Conservation (phyloP, 352 stramenopile species). For the Globisporangium lucens region DNA sequence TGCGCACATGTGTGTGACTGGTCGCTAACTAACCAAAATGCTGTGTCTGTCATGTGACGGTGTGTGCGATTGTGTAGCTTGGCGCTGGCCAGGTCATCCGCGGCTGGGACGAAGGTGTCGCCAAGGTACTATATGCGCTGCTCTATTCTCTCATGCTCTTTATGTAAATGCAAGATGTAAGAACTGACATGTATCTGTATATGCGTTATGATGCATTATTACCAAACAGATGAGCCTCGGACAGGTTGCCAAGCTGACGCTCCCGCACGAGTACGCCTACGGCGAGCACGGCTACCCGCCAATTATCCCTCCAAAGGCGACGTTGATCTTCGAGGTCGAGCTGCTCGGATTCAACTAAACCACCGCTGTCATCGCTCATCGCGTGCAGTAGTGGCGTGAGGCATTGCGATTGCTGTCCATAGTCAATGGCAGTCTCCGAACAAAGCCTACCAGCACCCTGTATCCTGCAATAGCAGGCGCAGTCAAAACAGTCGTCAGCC, state of each 20-base stretch:
- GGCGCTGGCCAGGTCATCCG: constrained; percentile 76
- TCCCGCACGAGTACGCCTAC: constrained; percentile 95
- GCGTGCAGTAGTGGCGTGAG: neutral
- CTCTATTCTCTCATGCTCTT: neutral
- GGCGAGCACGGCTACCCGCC: constrained; percentile 86
- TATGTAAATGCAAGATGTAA: too few species aligned
- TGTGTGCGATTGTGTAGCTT: constrained; percentile 29
- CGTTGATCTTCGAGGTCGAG: constrained; percentile 93
- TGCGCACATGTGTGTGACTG: too few species aligned
- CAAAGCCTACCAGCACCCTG: neutral
- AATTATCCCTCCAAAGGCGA: constrained; percentile 90
- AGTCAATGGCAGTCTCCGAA: neutral
- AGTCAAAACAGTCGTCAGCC: neutral
- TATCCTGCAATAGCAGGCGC: neutral
- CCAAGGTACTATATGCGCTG: constrained; percentile 16
- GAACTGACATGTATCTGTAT: neutral
- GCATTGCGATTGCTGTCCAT: neutral
- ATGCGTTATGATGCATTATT: neutral
- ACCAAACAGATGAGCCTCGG: constrained; percentile 82
- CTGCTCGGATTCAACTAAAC: constrained; percentile 73
- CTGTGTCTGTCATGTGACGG: too few species aligned
- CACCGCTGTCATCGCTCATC: neutral
- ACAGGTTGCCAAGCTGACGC: constrained; percentile 91
- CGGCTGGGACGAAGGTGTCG: constrained; percentile 75
- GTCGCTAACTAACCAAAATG: too few species aligned